These are phyloP conservation scores for Dothistroma septosporum DNA, from an alignment of 2,329 filamentous ascomycete genomes.

Conservation along the genomic window DNA sequence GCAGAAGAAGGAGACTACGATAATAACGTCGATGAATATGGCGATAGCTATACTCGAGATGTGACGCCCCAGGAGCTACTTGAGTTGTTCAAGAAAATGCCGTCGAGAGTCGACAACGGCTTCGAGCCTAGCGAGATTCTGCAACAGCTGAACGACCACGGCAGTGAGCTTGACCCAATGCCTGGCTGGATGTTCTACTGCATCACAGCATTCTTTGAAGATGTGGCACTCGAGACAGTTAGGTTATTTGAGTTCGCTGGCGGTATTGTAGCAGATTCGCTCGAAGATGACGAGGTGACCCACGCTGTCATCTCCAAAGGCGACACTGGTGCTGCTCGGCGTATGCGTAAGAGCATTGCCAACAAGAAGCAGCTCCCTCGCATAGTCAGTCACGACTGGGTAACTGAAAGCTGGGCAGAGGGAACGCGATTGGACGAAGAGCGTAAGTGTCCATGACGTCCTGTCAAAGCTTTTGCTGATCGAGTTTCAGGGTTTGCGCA, in stretches of 20 bases:
- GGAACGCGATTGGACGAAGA: constrained; percentile 78
- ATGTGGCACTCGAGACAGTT: constrained; percentile 30
- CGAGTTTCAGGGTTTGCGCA: not conserved
- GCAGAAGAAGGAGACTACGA: constrained; percentile 53
- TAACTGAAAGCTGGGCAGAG: constrained; percentile 76
- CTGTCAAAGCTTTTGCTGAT: not conserved
- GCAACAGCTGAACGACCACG: constrained; percentile 52
- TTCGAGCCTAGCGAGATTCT: constrained; percentile 52
- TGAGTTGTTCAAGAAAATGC: constrained; percentile 48
- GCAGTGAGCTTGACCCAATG: constrained; percentile 51
- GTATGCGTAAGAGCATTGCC: constrained; percentile 18
- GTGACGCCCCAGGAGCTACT: constrained; percentile 60
- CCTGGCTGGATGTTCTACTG: constrained; percentile 52
- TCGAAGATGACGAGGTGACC: constrained; percentile 57
- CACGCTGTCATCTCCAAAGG: constrained; percentile 61
- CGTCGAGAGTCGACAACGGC: constrained; percentile 43
- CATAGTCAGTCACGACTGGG: constrained; percentile 67
- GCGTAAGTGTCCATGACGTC: constrained; percentile 1
- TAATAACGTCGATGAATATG: constrained; percentile 67
- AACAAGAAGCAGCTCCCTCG: constrained; percentile 54
- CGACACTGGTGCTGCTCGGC: constrained; percentile 34
- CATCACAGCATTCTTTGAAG: constrained; percentile 43
- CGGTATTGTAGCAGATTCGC: constrained; percentile 53
- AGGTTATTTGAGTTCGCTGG: constrained; percentile 60
- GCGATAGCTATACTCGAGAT: constrained; percentile 79